Evolutionary conservation across 176 grass and related monocot genomes (phyloP).

Genomic region (Rhynchospora pubera): DNA sequence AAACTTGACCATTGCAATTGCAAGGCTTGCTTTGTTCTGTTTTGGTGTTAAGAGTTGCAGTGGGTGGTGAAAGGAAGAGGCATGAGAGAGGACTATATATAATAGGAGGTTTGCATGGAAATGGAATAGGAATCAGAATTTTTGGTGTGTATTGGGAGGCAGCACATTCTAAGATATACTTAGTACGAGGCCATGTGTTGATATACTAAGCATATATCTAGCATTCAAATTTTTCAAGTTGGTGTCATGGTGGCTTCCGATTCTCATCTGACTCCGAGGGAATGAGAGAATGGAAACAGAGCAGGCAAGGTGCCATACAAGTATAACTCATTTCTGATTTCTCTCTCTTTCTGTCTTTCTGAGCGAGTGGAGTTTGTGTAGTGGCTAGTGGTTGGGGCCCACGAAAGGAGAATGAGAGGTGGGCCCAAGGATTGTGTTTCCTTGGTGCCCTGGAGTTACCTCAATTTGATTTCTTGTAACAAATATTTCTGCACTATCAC

Average conservation of each 20-base stretch:
- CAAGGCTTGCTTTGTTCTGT: not conserved
- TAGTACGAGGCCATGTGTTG: slow-evolving; percentile 27
- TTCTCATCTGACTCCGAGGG: not conserved
- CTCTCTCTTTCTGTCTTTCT: too few species aligned
- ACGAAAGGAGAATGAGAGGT: not conserved
- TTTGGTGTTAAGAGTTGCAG: not conserved
- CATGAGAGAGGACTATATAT: slow-evolving; percentile 36
- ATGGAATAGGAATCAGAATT: slow-evolving; percentile 30
- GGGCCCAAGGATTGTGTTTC: not conserved
- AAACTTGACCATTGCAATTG: slow-evolving; percentile 99
- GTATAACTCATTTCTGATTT: too few species aligned
- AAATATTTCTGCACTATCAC: not conserved
- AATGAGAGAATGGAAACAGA: slow-evolving; percentile 12
- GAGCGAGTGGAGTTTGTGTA: not conserved
- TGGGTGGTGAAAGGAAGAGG: slow-evolving; percentile 30
- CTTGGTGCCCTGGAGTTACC: not conserved
- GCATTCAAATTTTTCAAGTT: slow-evolving; percentile 23
- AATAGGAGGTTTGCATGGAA: slow-evolving; percentile 18
- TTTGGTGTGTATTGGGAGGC: slow-evolving; percentile 39
- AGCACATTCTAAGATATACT: slow-evolving; percentile 81
- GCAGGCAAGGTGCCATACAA: slow-evolving; percentile 2
- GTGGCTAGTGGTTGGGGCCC: not conserved
- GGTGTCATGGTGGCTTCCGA: slow-evolving; percentile 23
- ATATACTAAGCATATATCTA: slow-evolving; percentile 31
- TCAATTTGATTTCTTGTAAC: slow-evolving; percentile 7